These are phyloP conservation scores for Acorus calamus DNA, from an alignment of 106 monocot genomes.

Conservation along the genomic window DNA sequence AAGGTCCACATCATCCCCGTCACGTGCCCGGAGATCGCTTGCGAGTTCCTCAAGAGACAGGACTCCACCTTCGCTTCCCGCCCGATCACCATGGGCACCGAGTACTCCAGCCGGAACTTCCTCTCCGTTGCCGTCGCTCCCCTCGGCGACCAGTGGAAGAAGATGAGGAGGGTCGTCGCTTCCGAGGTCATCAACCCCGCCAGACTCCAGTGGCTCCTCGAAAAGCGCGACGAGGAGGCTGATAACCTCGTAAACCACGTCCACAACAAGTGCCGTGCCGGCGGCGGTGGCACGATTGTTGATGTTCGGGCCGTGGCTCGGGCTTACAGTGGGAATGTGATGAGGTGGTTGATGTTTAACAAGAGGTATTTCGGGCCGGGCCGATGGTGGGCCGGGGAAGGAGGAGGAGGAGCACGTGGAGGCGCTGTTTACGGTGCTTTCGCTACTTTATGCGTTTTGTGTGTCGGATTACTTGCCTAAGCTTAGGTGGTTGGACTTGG, in stretches of 20 bases:
- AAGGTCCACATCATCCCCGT: slow-evolving; percentile 16
- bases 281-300: neutral
- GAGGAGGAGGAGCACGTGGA: slow-evolving; percentile 15
- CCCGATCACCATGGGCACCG: slow-evolving; percentile 21
- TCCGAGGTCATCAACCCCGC: slow-evolving; percentile 20
- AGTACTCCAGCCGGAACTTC: slow-evolving; percentile 10
- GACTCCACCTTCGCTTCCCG: slow-evolving; percentile 27
- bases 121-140: slow-evolving; percentile 9
- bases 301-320: neutral
- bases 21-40: slow-evolving; percentile 21
- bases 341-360: slow-evolving; percentile 6
- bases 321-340: slow-evolving; percentile 13
- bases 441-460: slow-evolving; percentile 5
- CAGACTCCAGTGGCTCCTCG: slow-evolving; percentile 6
- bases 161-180: slow-evolving; percentile 34
- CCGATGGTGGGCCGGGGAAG: slow-evolving; percentile 5
- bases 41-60: slow-evolving; percentile 32
- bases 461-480: slow-evolving; percentile 6
- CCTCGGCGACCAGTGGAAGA: slow-evolving; percentile 49
- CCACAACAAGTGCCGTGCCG: slow-evolving; percentile 1
- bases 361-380: slow-evolving; percentile 3
- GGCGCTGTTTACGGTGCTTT: slow-evolving; percentile 1
- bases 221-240: slow-evolving; percentile 21
- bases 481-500: slow-evolving; percentile 8
- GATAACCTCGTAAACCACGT: slow-evolving; percentile 26